Conservation (phyloP, 169 alveolate species). For the Eimeria zaria region DNA sequence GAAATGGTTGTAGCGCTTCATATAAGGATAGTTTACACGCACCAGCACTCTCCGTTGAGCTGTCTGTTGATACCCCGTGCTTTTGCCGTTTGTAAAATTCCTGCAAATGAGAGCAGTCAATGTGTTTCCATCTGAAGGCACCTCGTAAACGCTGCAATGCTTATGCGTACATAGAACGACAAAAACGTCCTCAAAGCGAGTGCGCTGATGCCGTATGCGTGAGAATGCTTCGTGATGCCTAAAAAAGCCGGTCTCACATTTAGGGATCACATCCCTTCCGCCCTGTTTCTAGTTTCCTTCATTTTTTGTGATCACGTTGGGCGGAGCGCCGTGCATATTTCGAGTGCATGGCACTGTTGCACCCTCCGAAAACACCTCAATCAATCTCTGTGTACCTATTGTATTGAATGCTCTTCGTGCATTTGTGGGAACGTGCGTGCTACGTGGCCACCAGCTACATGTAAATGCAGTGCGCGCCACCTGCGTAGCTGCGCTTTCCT, state of each 20-base stretch:
- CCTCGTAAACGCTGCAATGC: not conserved
- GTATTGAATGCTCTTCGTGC: not conserved
- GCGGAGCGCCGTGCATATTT: not conserved
- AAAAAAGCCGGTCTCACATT: not conserved
- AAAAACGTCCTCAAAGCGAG: not conserved
- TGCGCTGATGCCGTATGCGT: not conserved
- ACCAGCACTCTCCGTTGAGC: not conserved
- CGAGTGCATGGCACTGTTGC: not conserved
- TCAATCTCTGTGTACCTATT: not conserved
- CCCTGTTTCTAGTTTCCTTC: not conserved
- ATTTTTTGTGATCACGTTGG: not conserved
- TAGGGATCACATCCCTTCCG: not conserved
- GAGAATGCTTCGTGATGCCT: not conserved
- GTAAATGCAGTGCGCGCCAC: not conserved
- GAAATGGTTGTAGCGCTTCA: not conserved
- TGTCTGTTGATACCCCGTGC: not conserved
- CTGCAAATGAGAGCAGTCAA: not conserved
- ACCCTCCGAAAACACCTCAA: not conserved
- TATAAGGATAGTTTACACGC: not conserved
- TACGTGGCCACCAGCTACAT: not conserved
- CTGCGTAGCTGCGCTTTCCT: not conserved
- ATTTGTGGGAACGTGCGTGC: not conserved
- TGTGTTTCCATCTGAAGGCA: not conserved
- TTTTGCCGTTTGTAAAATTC: not conserved
- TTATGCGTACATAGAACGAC: not conserved